Percentiles rank a stretch among this genome's conserved stretches.
phyloP scores from a whole-genome alignment of 352 stramenopile genomes.

The Hyaloperonospora brassicae region DNA sequence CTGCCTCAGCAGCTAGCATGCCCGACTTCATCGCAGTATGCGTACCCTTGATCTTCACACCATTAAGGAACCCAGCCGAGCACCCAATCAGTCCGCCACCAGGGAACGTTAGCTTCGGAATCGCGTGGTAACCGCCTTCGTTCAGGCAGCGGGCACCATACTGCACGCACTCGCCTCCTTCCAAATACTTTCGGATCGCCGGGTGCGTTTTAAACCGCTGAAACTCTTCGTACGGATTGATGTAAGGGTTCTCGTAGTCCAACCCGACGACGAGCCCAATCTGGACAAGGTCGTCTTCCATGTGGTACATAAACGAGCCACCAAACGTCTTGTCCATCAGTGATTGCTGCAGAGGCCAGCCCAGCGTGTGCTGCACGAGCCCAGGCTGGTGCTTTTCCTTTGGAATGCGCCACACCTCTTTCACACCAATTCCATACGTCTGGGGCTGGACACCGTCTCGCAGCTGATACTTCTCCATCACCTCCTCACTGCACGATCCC shows the following conservation, averaged over 20 bases:
- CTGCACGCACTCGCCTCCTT: conserved; percentile 94
- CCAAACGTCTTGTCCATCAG: conserved; percentile 93
- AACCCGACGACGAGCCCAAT: conserved; percentile 95
- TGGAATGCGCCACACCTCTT: conserved; percentile 92
- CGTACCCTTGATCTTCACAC: conserved; percentile 98
- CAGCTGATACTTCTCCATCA: conserved; percentile 96
- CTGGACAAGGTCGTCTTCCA: conserved; percentile 92
- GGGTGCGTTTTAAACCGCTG: conserved; percentile 99
- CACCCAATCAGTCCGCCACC: conserved; percentile 94
- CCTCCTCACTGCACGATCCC: conserved; percentile 93
- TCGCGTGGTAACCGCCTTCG: conserved; percentile 94
- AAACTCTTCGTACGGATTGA: conserved; percentile 99
- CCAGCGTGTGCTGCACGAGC: conserved; percentile 96
- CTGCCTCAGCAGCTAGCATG: conserved; percentile 94
- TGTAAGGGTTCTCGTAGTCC: conserved; percentile 99
- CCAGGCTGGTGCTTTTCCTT: conserved; percentile 92
- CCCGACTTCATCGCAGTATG: conserved; percentile 99
- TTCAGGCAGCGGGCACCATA: conserved; percentile 95
- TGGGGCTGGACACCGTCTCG: conserved; percentile 87
- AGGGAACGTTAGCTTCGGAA: conserved; percentile 98
- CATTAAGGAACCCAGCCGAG: conserved; percentile 97
- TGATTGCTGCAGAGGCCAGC: conserved; percentile 92
- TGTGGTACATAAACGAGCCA: conserved; percentile 99
- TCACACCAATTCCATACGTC: conserved; percentile 99
- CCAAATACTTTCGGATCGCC: conserved; percentile 87